phyloP scores from a whole-genome alignment of 129 eudicot species.

The Escallonia herrerae region DNA sequence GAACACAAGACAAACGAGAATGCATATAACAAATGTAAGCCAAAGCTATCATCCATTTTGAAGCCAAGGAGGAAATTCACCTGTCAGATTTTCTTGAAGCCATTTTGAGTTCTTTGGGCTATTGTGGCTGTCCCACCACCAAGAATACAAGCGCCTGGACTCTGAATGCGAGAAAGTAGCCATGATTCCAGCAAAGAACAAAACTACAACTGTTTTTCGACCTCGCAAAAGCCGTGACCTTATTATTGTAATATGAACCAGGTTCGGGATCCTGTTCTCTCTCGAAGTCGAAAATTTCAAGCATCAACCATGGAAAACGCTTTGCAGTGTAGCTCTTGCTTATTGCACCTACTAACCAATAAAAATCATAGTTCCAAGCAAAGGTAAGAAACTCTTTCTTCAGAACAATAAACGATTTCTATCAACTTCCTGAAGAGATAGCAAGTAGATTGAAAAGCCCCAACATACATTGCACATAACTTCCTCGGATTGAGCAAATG shows the following conservation, averaged over 20 bases:
- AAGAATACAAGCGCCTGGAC: constrained; percentile 79
- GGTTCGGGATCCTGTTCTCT: too few relatives aligned
- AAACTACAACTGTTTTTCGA: constrained; percentile 30
- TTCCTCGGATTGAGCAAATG: background rate
- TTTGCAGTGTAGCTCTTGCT: too few relatives aligned
- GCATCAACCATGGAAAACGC: too few relatives aligned
- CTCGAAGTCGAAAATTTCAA: too few relatives aligned
- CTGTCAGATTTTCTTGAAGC: constrained; percentile 97
- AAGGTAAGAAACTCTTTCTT: too few relatives aligned
- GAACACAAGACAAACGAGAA: background rate
- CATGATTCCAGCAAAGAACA: constrained; percentile 53
- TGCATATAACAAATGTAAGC: background rate
- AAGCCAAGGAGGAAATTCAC: constrained; percentile 25
- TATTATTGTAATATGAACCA: constrained; percentile 14
- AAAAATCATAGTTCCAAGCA: too few relatives aligned
- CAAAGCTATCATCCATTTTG: background rate
- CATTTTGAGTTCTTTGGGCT: constrained; percentile 99
- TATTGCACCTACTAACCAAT: too few relatives aligned
- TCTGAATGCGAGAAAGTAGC: constrained; percentile 47
- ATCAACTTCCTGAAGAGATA: background rate
- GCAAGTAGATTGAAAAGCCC: background rate
- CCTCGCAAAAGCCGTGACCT: constrained; percentile 22
- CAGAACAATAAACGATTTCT: constrained; percentile 4
- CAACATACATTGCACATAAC: background rate
- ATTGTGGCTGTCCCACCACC: constrained; percentile 99